Base-by-base conservation (phyloP, 179 eudicot species). In the Spinacia oleracea region DNA sequence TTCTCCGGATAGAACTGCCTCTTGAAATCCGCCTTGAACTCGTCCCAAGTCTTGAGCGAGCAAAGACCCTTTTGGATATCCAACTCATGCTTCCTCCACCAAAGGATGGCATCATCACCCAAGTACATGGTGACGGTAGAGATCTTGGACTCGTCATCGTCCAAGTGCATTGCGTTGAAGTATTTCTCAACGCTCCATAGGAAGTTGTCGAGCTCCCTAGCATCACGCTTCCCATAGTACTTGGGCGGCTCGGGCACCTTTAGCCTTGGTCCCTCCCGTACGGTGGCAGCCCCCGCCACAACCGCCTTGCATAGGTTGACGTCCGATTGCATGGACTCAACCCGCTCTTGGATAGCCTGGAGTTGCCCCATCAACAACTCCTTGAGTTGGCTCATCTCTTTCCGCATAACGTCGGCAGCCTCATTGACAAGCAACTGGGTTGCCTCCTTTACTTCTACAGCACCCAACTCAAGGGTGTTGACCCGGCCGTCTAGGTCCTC, bases 1-100 rank as follows among this genome's bases (percentile, higher is more conserved):
- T 79, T 79, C 45, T 64, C 31, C 0, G 63, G 78, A 31, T 66
- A 74, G 69, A 80, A 74, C 1, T 67, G 75, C 50, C 68, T 42
- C 74, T 80, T 80, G 25, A 74, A 59, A 6, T 75, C 79, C 0
- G 2, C 5, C 35, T 53, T 67, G 25, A 74, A 56, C 23, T 74
- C 45, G 15, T 66, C 79, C 75, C 78, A 80, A 0, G 51, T 66
- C 0, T 16, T 48, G 20, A 48, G 51, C 16, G 53, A 16, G 16
- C 15, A 15, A 48, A 48, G 53, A 15, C 53, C 5, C 53, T 15
- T 48, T 5, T 1, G 12, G 20, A 48, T 48, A 0, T 48, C 53
- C 12, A 1, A 2, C 53, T 48, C 53, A 2, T 40, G 27, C 0
- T 34, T 18, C 20, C 81, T 58, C 76, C 75, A 70, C 81, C 72